These are phyloP conservation scores for Xylaria cubensis DNA, from an alignment of 495 filamentous ascomycete species.

Conservation along the genomic window DNA sequence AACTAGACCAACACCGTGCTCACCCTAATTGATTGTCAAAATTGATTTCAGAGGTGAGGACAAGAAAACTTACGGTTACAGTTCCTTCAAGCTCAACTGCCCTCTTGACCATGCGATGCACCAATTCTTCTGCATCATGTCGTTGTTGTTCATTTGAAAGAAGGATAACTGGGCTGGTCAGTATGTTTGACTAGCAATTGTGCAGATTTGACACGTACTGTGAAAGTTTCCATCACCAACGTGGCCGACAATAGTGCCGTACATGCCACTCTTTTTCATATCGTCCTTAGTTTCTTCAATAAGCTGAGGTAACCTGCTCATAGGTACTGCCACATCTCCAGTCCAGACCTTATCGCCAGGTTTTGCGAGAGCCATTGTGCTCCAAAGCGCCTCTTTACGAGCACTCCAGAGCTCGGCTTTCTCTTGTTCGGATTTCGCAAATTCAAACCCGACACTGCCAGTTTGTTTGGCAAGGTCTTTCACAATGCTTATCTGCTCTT, in stretches of 20 bases:
- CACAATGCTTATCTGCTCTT: conserved; percentile 82
- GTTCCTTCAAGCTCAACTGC: conserved; percentile 85
- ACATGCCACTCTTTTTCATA: conserved; percentile 68
- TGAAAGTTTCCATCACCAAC: conserved; percentile 89
- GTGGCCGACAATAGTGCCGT: conserved; percentile 79
- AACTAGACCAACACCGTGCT: conserved; percentile 81
- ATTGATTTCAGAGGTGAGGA: not conserved
- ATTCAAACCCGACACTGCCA: conserved; percentile 75
- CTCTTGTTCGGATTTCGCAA: conserved; percentile 73
- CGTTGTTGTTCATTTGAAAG: conserved; percentile 73
- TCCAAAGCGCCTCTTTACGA: conserved; percentile 85
- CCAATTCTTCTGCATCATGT: conserved; percentile 68
- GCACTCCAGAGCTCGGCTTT: conserved; percentile 84
- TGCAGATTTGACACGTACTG: conserved; percentile 47
- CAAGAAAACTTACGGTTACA: conserved; percentile 60
- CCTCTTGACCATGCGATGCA: conserved; percentile 84
- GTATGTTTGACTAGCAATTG: conserved; percentile 10
- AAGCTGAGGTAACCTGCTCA: conserved; percentile 72
- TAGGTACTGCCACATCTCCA: conserved; percentile 82
- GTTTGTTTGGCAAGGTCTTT: conserved; percentile 66
- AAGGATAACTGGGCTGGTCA: conserved; percentile 62
- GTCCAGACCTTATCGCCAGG: conserved; percentile 78
- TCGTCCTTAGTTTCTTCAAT: conserved; percentile 82
- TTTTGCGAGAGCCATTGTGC: conserved; percentile 63
- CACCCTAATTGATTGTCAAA: conserved; percentile 54